Evolutionary conservation across 2,329 filamentous ascomycete genomes (phyloP).

Genomic region (Elsinoe arachidis): DNA sequence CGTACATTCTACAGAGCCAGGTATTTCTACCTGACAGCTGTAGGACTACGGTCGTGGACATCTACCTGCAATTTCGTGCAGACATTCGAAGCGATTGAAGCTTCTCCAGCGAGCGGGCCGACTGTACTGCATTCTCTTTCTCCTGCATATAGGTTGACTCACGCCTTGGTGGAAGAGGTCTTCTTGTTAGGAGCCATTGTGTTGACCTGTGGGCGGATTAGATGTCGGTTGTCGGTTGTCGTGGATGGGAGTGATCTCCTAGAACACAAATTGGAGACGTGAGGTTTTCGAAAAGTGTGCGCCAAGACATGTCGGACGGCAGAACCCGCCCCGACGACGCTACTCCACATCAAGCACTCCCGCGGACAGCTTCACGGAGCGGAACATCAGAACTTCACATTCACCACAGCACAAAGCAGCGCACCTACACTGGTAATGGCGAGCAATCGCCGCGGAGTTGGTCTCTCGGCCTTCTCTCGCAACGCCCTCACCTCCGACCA

Average conservation of each 20-base stretch:
- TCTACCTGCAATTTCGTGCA: slow-evolving; percentile 25
- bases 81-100: slow-evolving; percentile 61
- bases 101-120: slow-evolving; percentile 71
- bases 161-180: slow-evolving; percentile 42
- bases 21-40: slow-evolving; percentile 33
- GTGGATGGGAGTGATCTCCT: slow-evolving; percentile 12
- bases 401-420: background rate
- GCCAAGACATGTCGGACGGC: slow-evolving; percentile 1
- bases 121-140: slow-evolving; percentile 61
- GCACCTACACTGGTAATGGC: slow-evolving; percentile 29
- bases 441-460: slow-evolving; percentile 65
- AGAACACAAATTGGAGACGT: slow-evolving; percentile 16
- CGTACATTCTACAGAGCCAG: slow-evolving; percentile 52
- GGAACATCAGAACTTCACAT: background rate
- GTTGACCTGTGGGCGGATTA: slow-evolving; percentile 30
- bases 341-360: background rate
- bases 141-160: slow-evolving; percentile 37
- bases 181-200: slow-evolving; percentile 44
- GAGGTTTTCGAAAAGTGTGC: slow-evolving; percentile 10
- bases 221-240: slow-evolving; percentile 18
- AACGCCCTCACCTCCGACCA: slow-evolving; percentile 76
- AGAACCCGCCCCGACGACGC: background rate
- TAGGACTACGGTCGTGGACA: slow-evolving; percentile 16
- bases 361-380: background rate
- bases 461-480: slow-evolving; percentile 82